Evolutionary conservation across 2,329 filamentous ascomycete species (phyloP), one percentile per base, ranked within the genome.

Genomic region (Scleromitrula shiraiana): DNA sequence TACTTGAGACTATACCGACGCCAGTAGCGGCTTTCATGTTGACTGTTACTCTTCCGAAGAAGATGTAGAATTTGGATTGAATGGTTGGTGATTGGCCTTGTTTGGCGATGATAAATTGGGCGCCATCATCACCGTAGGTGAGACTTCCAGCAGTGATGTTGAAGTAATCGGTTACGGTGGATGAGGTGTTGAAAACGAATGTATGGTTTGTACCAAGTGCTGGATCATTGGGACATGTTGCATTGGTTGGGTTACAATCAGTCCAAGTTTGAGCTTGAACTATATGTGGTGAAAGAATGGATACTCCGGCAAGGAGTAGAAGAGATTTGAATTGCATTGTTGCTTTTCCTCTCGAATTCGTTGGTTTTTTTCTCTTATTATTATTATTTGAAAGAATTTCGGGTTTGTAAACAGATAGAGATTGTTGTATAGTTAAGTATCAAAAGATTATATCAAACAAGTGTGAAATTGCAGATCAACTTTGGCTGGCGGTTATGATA

Each of bases 21-120:
- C 89, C 89, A 1, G 72, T 69, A 0, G 89, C 82, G 4, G 85
- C 85, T 69, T 88, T 87, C 71, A 94, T 77, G 56, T 78, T 74
- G 50, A 91, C 75, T 66, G 93, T 87, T 48, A 88, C 81, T 51
- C 82, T 79, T 46, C 88, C 88, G 56, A 85, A 91, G 72, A 94
- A 89, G 67, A 95, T 85, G 70, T 88, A 93, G 65, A 89, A 91
- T 58, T 81, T 80, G 39, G 85, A 82, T 55, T 82, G 77, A 53
- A 95, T 77, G 1, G 88, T 94, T 1, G 88, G 86, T 0, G 88
- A 85, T 59, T 94, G 80, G 53, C 82, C 79, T 54, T 80, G 75
- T 63, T 82, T 74, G 48, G 66, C 69, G 67, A 95, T 82, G 43
- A 76, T 83, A 68, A 94, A 90, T 47, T 76, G 70, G 37, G 85